These are phyloP conservation scores for Fusarium sp. DNA, from an alignment of 2,329 filamentous ascomycete genomes.

Conservation along the genomic window DNA sequence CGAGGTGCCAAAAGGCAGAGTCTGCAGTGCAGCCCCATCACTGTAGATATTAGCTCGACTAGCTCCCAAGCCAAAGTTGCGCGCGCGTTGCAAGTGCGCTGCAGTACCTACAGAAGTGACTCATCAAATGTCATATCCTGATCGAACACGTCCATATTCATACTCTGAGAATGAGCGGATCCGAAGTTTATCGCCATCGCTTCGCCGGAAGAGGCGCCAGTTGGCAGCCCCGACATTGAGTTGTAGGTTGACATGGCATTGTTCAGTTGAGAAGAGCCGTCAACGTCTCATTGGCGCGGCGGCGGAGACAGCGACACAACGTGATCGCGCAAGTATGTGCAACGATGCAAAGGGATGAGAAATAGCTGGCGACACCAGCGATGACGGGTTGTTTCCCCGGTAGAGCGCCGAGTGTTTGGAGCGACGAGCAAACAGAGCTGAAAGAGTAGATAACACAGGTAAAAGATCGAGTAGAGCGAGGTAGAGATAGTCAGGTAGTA, in stretches of 20 bases:
- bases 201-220: conserved; percentile 58
- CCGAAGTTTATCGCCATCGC: conserved; percentile 59
- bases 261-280: conserved; percentile 48
- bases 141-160: conserved; percentile 65
- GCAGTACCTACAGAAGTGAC: conserved; percentile 61
- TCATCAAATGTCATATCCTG: conserved; percentile 67
- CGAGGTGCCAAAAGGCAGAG: conserved; percentile 65
- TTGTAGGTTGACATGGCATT: conserved; percentile 71
- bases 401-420: conserved; percentile 23
- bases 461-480: not conserved
- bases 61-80: conserved; percentile 3
- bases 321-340: conserved; percentile 30
- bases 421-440: conserved; percentile 31
- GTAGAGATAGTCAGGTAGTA: conserved; percentile 23
- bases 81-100: conserved; percentile 26
- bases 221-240: conserved; percentile 64
- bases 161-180: conserved; percentile 48
- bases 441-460: not conserved
- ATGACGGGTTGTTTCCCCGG: conserved; percentile 8
- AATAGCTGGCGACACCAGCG: conserved; percentile 5
- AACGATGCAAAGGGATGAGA: conserved; percentile 17
- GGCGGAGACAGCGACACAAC: conserved; percentile 36
- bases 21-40: conserved; percentile 50
- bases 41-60: conserved; percentile 43
- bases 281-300: conserved; percentile 46